A percentile compares a stretch with the other conserved stretches of the same genome.
Conservation (phyloP, 345 rosid genomes). For the Lepidium sativum region DNA sequence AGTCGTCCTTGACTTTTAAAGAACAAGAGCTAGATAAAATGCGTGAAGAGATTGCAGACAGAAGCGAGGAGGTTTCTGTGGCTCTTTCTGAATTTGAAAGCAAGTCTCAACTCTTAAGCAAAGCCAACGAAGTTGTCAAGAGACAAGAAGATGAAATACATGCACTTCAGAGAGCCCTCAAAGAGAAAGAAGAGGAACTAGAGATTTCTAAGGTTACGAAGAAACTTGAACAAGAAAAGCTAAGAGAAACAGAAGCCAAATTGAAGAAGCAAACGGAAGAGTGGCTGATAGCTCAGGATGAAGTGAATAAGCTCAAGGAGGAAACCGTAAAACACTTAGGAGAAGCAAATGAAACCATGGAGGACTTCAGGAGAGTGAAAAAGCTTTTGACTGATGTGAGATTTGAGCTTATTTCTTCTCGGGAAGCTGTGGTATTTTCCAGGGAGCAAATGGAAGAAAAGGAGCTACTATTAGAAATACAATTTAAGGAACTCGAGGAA, state of each 20-base stretch:
- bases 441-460: conserved; percentile 58
- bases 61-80: conserved; percentile 40
- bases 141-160: conserved; percentile 58
- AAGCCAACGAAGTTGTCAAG: conserved; percentile 53
- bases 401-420: conserved; percentile 61
- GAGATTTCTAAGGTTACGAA: conserved; percentile 32
- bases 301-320: conserved; percentile 44
- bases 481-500: conserved; percentile 54
- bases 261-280: conserved; percentile 61
- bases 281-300: conserved; percentile 65
- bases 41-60: conserved; percentile 38
- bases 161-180: conserved; percentile 39
- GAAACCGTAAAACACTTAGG: conserved; percentile 33
- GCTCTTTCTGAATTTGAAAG: conserved; percentile 36
- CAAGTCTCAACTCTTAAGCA: conserved; percentile 49
- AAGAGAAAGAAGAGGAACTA: conserved; percentile 60
- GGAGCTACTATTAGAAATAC: conserved; percentile 39
- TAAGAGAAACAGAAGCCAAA: conserved; percentile 43
- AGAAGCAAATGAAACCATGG: conserved; percentile 46
- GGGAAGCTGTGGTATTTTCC: conserved; percentile 56
- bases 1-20: conserved; percentile 37
- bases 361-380: conserved; percentile 60
- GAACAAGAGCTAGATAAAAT: conserved; percentile 49
- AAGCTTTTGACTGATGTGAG: conserved; percentile 63
- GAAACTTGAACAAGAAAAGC: conserved; percentile 57